A percentile compares a stretch with the other conserved stretches of the same genome.
phyloP scores from a whole-genome alignment of 257 asterid genomes.

The Solanum rostratum region DNA sequence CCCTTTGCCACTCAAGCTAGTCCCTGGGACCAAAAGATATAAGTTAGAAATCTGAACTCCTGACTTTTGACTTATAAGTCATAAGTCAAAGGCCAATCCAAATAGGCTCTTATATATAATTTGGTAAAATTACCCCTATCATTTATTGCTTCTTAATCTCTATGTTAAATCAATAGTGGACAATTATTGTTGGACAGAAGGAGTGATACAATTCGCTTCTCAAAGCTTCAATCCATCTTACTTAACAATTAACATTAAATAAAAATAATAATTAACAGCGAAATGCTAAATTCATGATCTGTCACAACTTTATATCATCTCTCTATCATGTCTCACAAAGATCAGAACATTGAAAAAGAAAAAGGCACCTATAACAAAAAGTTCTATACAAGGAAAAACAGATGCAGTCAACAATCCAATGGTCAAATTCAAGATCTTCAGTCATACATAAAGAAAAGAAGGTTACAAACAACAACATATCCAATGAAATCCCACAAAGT shows the following conservation, averaged over 20 bases:
- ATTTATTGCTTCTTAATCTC: no score
- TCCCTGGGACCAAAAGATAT: no score
- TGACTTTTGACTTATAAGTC: no score
- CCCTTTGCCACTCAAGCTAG: no score
- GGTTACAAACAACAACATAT: no score
- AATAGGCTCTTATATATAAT: no score
- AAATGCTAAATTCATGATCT: background rate
- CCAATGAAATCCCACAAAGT: no score
- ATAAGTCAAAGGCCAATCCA: no score
- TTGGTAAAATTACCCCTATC: no score
- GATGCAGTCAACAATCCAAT: background rate
- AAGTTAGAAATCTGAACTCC: no score
- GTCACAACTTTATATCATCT: background rate
- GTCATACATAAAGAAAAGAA: background rate
- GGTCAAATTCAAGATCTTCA: background rate
- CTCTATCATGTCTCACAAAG: background rate
- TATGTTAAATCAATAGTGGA: no score
- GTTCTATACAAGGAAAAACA: background rate
- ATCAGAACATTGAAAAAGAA: background rate
- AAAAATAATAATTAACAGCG: background rate
- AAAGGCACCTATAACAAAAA: background rate
- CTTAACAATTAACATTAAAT: background rate
- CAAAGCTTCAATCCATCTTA: background rate
- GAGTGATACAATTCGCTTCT: background rate
- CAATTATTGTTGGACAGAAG: no score